Percentiles rank a stretch among this genome's conserved stretches.
Evolutionary conservation across 768 basidiomycete species (phyloP).

Genomic region (Dacryopinax primogenitus): DNA sequence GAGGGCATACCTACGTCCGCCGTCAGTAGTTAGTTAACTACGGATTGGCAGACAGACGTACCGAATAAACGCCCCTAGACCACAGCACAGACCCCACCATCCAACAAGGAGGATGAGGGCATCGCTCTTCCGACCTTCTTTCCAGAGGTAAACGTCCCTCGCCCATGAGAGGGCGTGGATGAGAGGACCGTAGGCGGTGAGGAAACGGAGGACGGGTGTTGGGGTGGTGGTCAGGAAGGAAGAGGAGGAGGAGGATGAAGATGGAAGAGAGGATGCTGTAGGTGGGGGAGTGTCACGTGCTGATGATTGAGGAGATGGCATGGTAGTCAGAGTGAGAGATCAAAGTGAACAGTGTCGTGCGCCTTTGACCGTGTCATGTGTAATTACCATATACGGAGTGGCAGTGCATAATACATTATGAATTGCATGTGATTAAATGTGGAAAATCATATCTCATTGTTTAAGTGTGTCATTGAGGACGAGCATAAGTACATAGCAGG

Average conservation of each 20-base stretch:
- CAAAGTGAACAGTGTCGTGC: no score
- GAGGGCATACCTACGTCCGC: constrained; percentile 4
- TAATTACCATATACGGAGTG: no score
- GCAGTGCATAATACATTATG: no score
- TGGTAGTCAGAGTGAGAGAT: neutral
- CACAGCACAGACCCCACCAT: constrained; percentile 71
- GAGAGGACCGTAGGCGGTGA: constrained; percentile 22
- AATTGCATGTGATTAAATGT: no score
- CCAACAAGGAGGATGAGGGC: constrained; percentile 44
- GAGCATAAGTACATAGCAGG: neutral
- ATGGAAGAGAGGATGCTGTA: neutral
- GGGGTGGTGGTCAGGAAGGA: constrained; percentile 15
- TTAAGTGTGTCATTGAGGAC: no score
- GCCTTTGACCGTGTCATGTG: no score
- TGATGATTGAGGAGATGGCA: neutral
- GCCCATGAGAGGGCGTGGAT: constrained; percentile 16
- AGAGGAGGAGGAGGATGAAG: neutral
- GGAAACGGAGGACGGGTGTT: constrained; percentile 23
- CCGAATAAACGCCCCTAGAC: constrained; percentile 29
- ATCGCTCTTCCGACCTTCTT: constrained; percentile 21
- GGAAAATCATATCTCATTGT: no score
- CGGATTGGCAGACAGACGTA: neutral
- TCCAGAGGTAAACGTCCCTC: constrained; percentile 24
- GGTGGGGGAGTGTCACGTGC: neutral
- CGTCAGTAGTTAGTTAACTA: neutral